A percentile compares a stretch with the other conserved stretches of the same genome.
Conservation (phyloP, 2,329 filamentous ascomycete genomes). For the Fusarium sp. region DNA sequence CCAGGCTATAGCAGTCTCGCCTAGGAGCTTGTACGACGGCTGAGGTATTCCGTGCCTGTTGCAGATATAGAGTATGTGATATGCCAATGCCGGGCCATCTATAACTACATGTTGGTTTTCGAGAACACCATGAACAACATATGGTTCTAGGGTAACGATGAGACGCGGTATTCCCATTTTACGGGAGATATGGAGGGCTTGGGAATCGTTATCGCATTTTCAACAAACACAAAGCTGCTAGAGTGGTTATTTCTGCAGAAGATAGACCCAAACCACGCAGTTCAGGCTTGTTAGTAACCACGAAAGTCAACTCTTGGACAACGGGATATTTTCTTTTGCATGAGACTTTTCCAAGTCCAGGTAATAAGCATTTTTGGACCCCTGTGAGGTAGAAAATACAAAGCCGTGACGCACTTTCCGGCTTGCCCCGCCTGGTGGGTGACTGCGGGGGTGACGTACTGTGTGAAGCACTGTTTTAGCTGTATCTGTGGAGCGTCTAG, state of each 20-base stretch:
- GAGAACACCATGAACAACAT: constrained; percentile 60
- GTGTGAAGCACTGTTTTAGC: constrained; percentile 22
- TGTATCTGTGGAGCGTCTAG: background rate
- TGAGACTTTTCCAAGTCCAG: background rate
- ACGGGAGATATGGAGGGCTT: background rate
- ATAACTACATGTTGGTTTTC: constrained; percentile 65
- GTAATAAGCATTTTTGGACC: background rate
- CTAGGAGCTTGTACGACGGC: constrained; percentile 75
- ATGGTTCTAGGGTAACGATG: constrained; percentile 65
- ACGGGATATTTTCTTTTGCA: background rate
- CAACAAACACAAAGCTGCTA: background rate
- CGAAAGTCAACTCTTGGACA: background rate
- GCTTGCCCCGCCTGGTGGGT: constrained; percentile 42
- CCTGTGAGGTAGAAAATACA: constrained; percentile 1
- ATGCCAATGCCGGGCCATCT: constrained; percentile 84
- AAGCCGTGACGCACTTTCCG: constrained; percentile 35
- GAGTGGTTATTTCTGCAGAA: too few relatives aligned
- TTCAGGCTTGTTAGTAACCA: background rate
- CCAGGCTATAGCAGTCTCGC: constrained; percentile 70
- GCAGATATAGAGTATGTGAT: constrained; percentile 75
- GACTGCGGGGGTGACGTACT: constrained; percentile 30
- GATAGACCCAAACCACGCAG: background rate
- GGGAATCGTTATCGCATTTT: constrained; percentile 1
- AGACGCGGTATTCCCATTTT: constrained; percentile 73
- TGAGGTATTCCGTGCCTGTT: constrained; percentile 64